phyloP scores from a whole-genome alignment of 179 eudicot genomes.

The Camellia oleifera region DNA sequence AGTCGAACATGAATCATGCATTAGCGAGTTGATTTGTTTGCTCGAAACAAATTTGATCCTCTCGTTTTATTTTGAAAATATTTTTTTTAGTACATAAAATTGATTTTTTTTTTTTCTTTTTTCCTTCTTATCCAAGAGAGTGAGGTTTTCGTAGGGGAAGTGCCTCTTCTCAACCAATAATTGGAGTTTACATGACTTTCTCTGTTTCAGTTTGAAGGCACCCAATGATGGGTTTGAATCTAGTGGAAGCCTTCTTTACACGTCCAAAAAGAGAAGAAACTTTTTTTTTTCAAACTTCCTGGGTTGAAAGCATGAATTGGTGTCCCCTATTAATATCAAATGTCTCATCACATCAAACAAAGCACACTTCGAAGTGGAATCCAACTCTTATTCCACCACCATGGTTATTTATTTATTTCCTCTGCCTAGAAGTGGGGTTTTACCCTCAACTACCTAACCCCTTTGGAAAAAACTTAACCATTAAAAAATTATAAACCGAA shows the following conservation, averaged over 20 bases:
- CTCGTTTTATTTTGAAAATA: no score
- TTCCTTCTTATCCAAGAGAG: no score
- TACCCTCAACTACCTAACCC: slow-evolving; percentile 53
- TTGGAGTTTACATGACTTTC: slow-evolving; percentile 30
- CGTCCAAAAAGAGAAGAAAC: slow-evolving; percentile 31
- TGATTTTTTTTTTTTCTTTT: no score
- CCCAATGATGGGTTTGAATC: slow-evolving; percentile 36
- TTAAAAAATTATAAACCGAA: neutral
- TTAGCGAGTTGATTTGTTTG: no score
- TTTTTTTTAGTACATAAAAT: no score
- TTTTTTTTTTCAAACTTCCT: slow-evolving; percentile 18
- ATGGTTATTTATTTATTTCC: neutral
- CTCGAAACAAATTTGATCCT: no score
- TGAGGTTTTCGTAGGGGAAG: no score
- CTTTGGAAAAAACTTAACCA: slow-evolving; percentile 3
- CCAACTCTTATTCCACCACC: slow-evolving; percentile 57
- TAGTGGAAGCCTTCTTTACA: slow-evolving; percentile 57
- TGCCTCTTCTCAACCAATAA: slow-evolving; percentile 32
- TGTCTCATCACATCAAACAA: slow-evolving; percentile 30
- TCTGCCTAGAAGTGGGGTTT: slow-evolving; percentile 33
- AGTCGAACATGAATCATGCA: no score
- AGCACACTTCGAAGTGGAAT: slow-evolving; percentile 46
- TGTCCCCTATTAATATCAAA: slow-evolving; percentile 31
- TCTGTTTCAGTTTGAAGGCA: slow-evolving; percentile 20
- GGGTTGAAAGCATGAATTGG: slow-evolving; percentile 26